Evolutionary conservation across 1,284 basidiomycete species (phyloP).

Genomic region (Pseudozyma thailandica): DNA sequence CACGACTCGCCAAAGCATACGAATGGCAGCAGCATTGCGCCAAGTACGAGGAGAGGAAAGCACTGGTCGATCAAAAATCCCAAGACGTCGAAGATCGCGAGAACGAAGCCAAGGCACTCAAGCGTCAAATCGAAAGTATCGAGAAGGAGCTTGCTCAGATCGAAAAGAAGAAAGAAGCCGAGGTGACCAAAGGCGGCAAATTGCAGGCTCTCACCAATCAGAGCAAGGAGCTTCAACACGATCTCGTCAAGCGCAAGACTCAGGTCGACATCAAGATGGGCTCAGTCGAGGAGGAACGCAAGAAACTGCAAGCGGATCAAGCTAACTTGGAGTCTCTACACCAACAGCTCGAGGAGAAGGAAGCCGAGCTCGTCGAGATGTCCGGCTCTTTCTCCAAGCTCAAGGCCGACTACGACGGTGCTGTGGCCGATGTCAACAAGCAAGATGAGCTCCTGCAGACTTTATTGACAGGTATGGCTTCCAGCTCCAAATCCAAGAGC

Average conservation of each 20-base stretch:
- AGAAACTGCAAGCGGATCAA: constrained; percentile 74
- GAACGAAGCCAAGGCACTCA: constrained; percentile 66
- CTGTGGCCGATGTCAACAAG: constrained; percentile 77
- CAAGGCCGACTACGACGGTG: constrained; percentile 75
- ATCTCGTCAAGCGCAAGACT: constrained; percentile 85
- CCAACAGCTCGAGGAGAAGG: constrained; percentile 70
- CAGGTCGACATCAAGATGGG: constrained; percentile 85
- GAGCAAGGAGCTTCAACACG: constrained; percentile 82
- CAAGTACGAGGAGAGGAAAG: constrained; percentile 68
- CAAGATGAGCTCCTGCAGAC: constrained; percentile 95
- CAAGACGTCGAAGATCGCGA: constrained; percentile 65
- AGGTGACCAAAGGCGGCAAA: constrained; percentile 79
- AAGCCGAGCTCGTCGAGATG: constrained; percentile 32
- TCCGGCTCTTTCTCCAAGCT: constrained; percentile 67
- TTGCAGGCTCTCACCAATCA: constrained; percentile 81
- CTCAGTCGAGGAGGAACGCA: constrained; percentile 83
- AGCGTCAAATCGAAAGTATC: constrained; percentile 67
- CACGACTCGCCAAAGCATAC: constrained; percentile 83
- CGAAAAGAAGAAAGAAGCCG: constrained; percentile 72
- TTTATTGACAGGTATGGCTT: constrained; percentile 87
- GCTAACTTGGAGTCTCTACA: constrained; percentile 69
- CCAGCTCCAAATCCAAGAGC: constrained; percentile 72
- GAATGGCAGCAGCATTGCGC: constrained; percentile 76
- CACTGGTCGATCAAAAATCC: constrained; percentile 64
- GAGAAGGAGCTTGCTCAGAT: constrained; percentile 72